These are phyloP conservation scores for Houttuynia cordata DNA, from an alignment of 164 flowering plant genomes.

Conservation along the genomic window DNA sequence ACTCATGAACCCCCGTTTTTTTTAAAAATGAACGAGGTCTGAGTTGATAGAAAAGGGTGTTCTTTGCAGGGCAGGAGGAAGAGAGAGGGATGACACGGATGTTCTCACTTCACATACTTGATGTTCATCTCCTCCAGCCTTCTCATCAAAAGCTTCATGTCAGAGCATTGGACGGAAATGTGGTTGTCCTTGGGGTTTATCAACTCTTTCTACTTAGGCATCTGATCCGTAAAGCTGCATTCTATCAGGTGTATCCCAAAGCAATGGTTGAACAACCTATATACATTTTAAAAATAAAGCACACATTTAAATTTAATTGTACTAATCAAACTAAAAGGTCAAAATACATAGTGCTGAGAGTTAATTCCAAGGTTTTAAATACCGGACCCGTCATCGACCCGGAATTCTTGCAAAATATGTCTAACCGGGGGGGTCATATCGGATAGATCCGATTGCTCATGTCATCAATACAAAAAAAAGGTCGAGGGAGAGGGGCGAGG, in stretches of 20 bases:
- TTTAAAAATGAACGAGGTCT: background rate
- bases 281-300: background rate
- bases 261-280: slow-evolving; percentile 62
- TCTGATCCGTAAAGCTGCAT: slow-evolving; percentile 19
- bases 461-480: too few relatives aligned
- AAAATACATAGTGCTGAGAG: too few relatives aligned
- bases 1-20: too few relatives aligned
- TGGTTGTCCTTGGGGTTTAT: slow-evolving; percentile 74
- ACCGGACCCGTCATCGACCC: too few relatives aligned
- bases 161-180: slow-evolving; percentile 68
- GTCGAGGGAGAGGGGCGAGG: too few relatives aligned
- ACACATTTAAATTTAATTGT: background rate
- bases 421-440: too few relatives aligned
- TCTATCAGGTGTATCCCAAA: slow-evolving; percentile 70
- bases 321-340: too few relatives aligned
- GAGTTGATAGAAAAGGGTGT: background rate
- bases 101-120: slow-evolving; percentile 53
- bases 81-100: slow-evolving; percentile 56
- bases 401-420: too few relatives aligned
- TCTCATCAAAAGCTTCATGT: slow-evolving; percentile 35
- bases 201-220: slow-evolving; percentile 17
- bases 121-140: slow-evolving; percentile 52
- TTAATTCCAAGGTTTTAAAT: too few relatives aligned
- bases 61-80: slow-evolving; percentile 26
- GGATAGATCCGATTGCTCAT: too few relatives aligned